phyloP scores from a whole-genome alignment of 495 filamentous ascomycete species.

The Talaromyces ruber region DNA sequence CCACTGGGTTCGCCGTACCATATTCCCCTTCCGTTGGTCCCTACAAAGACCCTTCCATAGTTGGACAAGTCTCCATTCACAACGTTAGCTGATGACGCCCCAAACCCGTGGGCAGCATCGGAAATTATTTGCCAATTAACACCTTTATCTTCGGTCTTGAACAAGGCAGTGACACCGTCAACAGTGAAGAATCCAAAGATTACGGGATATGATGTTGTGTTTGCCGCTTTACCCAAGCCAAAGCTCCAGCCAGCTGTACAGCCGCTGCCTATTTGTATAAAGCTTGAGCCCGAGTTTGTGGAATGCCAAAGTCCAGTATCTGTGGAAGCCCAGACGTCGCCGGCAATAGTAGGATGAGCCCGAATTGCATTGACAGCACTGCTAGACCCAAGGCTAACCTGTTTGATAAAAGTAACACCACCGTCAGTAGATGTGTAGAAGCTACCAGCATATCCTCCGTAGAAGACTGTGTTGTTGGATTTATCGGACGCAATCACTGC shows the following conservation, averaged over 20 bases:
- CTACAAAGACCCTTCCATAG: constrained; percentile 44
- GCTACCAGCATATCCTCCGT: constrained; percentile 32
- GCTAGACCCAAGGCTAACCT: constrained; percentile 21
- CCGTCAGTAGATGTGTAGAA: constrained; percentile 42
- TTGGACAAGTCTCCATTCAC: constrained; percentile 39
- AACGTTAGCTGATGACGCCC: constrained; percentile 32
- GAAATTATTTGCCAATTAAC: constrained; percentile 41
- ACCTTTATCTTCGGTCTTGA: constrained; percentile 38
- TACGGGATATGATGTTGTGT: constrained; percentile 22
- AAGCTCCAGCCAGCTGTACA: constrained; percentile 34
- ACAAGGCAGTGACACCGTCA: constrained; percentile 34
- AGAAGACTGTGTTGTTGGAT: constrained; percentile 42
- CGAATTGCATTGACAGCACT: constrained; percentile 34
- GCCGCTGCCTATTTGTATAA: constrained; percentile 23
- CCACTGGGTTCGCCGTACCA: constrained; percentile 27
- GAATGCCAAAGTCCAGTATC: constrained; percentile 43
- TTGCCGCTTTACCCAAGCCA: constrained; percentile 26
- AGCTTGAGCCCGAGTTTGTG: constrained; percentile 38
- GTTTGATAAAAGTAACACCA: constrained; percentile 31
- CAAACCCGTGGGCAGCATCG: constrained; percentile 44
- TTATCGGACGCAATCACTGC: constrained; percentile 46
- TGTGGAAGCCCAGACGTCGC: constrained; percentile 47
- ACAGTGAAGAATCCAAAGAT: constrained; percentile 43
- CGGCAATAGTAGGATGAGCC: constrained; percentile 37
- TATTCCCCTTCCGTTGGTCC: constrained; percentile 50